Conservation (phyloP, 768 basidiomycete genomes). For the Tulasnella calospora region DNA sequence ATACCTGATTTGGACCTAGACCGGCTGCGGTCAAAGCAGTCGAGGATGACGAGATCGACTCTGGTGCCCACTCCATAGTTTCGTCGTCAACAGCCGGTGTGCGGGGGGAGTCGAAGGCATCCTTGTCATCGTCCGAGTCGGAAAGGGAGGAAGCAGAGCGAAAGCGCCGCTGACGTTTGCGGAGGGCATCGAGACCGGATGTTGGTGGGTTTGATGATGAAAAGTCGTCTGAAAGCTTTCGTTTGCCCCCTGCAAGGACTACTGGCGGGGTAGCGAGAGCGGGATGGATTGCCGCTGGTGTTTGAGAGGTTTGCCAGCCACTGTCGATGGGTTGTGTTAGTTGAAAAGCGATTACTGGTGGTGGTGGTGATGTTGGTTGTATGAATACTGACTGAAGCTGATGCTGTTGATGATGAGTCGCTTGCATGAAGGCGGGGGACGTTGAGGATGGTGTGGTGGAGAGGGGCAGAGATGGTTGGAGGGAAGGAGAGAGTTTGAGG, state of each 20-base stretch:
- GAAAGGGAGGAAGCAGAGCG: slow-evolving; percentile 8
- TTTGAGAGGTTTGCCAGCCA: not conserved
- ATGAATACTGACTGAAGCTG: not conserved
- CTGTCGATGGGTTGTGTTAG: slow-evolving; percentile 8
- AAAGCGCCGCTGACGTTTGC: slow-evolving; percentile 14
- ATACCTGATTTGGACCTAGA: slow-evolving; percentile 18
- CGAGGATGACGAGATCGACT: not conserved
- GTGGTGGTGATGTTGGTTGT: not conserved
- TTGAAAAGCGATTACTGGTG: not conserved
- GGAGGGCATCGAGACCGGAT: slow-evolving; percentile 6
- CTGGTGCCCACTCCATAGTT: slow-evolving; percentile 20
- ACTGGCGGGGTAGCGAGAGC: not conserved
- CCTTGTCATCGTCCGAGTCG: slow-evolving; percentile 20
- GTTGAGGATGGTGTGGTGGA: not conserved
- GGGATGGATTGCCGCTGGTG: not conserved
- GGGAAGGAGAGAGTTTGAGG: not conserved
- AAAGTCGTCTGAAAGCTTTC: not conserved
- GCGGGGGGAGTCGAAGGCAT: not conserved
- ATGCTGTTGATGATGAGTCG: not conserved
- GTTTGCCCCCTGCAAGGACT: not conserved
- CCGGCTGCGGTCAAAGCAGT: slow-evolving; percentile 7
- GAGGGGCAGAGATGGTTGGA: not conserved
- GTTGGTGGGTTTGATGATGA: not conserved
- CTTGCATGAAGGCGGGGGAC: not conserved
- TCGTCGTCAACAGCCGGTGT: not conserved